Conservation (phyloP, 1,284 basidiomycete genomes). For the Veloboletus limbatus region DNA sequence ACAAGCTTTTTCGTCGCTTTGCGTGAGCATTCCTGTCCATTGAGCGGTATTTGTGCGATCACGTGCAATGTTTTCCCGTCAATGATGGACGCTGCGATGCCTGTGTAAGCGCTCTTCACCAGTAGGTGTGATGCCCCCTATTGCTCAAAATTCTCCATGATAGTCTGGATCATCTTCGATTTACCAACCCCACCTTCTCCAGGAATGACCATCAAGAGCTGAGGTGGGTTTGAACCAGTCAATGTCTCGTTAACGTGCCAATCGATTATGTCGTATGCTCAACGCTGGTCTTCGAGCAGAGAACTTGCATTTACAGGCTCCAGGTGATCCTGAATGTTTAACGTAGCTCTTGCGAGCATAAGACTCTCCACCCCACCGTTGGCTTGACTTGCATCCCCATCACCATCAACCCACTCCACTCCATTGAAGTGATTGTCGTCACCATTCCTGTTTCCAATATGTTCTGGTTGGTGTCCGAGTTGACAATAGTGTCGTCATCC, state of each 20-base stretch:
- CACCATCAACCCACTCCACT: too few species aligned
- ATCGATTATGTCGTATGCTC: slow-evolving; percentile 33
- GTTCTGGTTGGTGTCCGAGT: too few species aligned
- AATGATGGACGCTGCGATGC: slow-evolving; percentile 37
- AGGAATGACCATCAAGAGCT: slow-evolving; percentile 32
- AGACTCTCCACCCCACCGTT: too few species aligned
- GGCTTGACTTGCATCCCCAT: too few species aligned
- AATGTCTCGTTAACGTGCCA: slow-evolving; percentile 29
- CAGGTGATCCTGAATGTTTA: too few species aligned
- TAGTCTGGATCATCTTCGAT: slow-evolving; percentile 35
- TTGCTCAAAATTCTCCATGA: slow-evolving; percentile 27
- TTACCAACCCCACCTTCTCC: slow-evolving; percentile 41
- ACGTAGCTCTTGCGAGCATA: too few species aligned
- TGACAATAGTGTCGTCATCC: too few species aligned
- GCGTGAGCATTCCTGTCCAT: neutral
- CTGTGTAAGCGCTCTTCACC: slow-evolving; percentile 35
- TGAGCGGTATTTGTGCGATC: neutral
- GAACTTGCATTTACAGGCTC: neutral
- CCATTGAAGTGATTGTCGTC: too few species aligned
- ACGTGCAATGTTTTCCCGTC: slow-evolving; percentile 31
- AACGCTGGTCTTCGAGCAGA: slow-evolving; percentile 13
- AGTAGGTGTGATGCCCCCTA: slow-evolving; percentile 13
- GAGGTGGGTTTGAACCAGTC: slow-evolving; percentile 16
- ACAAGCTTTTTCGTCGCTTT: neutral
- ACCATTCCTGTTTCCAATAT: too few species aligned